Evolutionary conservation across 177 flowering plant genomes (phyloP).

Genomic region (Vitis hybrid): DNA sequence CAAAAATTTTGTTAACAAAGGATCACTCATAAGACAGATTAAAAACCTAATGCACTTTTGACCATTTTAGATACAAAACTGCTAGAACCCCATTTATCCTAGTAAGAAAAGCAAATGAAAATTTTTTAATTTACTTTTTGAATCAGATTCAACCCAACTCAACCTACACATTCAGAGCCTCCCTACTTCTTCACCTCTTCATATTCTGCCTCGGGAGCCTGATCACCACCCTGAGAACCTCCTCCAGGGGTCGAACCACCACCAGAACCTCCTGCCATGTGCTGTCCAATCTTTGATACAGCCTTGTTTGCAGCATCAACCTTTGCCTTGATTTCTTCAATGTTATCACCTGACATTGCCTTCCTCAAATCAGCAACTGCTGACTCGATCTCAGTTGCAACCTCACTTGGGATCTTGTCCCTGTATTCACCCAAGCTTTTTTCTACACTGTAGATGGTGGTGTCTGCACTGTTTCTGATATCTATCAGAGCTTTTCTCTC

Average conservation of each 20-base stretch:
- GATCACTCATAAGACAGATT: too few species aligned
- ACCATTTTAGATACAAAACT: slow-evolving; percentile 6
- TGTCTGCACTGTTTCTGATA: slow-evolving; percentile 64
- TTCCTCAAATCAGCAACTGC: slow-evolving; percentile 60
- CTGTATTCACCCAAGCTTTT: slow-evolving; percentile 68
- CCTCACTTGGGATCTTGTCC: slow-evolving; percentile 63
- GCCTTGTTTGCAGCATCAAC: slow-evolving; percentile 75
- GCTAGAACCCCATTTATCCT: neutral
- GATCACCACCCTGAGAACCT: slow-evolving; percentile 49
- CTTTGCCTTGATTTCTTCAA: slow-evolving; percentile 63
- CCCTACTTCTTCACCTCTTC: slow-evolving; percentile 75
- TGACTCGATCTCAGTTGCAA: slow-evolving; percentile 58
- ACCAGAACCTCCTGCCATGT: slow-evolving; percentile 51
- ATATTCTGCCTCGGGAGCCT: slow-evolving; percentile 75
- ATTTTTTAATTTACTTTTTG: too few species aligned
- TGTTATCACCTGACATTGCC: slow-evolving; percentile 41
- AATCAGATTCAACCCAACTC: too few species aligned
- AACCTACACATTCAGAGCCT: neutral
- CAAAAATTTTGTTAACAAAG: too few species aligned
- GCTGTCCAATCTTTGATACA: slow-evolving; percentile 71
- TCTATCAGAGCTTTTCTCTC: slow-evolving; percentile 73
- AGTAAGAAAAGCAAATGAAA: neutral
- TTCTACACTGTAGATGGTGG: slow-evolving; percentile 69
- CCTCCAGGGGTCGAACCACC: slow-evolving; percentile 38
- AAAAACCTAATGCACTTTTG: too few species aligned